Evolutionary conservation across 208 protist species (phyloP).

Genomic region (Vickermania ingenoplastis): DNA sequence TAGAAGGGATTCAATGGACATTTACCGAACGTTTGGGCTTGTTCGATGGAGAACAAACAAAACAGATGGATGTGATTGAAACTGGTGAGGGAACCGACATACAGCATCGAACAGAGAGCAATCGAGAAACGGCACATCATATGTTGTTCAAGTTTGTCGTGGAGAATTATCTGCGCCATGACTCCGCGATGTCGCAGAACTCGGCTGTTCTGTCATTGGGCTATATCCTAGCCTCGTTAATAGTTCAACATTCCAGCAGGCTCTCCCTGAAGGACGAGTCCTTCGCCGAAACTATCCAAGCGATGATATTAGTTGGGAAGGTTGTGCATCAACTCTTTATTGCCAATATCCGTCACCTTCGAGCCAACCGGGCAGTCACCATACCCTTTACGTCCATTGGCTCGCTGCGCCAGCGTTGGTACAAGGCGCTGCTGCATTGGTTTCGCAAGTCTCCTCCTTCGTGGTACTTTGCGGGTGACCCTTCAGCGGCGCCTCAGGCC

Average conservation of each 20-base stretch:
- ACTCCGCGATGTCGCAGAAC: constrained; percentile 34
- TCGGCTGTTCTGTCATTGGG: constrained; percentile 44
- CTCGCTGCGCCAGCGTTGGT: constrained; percentile 62
- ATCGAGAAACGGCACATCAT: constrained; percentile 52
- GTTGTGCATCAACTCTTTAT: constrained; percentile 40
- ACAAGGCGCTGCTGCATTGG: constrained; percentile 70
- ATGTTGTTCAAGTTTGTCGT: constrained; percentile 62
- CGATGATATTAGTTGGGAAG: constrained; percentile 45
- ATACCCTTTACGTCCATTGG: constrained; percentile 58
- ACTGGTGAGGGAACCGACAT: constrained; percentile 19
- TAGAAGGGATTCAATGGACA: constrained; percentile 59
- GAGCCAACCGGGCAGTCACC: constrained; percentile 17
- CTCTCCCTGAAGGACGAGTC: constrained; percentile 69
- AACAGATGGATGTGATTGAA: constrained; percentile 49
- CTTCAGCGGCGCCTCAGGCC: constrained; percentile 29
- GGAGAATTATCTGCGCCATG: constrained; percentile 41
- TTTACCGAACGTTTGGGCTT: constrained; percentile 45
- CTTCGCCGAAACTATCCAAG: constrained; percentile 73
- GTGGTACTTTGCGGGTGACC: constrained; percentile 68
- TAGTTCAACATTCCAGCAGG: constrained; percentile 34
- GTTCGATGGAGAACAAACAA: constrained; percentile 54
- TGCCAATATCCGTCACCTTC: constrained; percentile 41
- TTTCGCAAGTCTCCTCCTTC: constrained; percentile 66
- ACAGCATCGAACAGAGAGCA: constrained; percentile 22
- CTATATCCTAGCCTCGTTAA: constrained; percentile 32